Evolutionary conservation across 1,284 basidiomycete species (phyloP).

Genomic region (Cutaneotrichosporon daszewskae): DNA sequence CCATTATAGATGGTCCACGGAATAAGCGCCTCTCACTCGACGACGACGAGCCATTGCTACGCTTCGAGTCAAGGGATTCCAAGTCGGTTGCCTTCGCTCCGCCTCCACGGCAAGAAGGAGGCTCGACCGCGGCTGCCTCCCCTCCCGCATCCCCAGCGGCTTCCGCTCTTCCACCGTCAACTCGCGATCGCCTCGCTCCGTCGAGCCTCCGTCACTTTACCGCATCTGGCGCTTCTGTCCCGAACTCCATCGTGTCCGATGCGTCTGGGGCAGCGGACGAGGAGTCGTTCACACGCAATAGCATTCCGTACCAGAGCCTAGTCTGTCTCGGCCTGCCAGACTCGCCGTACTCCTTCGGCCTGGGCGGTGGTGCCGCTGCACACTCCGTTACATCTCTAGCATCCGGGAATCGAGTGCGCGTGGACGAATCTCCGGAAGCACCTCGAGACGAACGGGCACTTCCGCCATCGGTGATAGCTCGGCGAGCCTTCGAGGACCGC

Average conservation of each 20-base stretch:
- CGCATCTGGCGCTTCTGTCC: slow-evolving; percentile 24
- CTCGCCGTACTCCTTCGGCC: slow-evolving; percentile 57
- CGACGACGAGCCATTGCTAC: slow-evolving; percentile 11
- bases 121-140: neutral
- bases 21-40: slow-evolving; percentile 26
- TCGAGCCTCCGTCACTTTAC: slow-evolving; percentile 8
- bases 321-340: slow-evolving; percentile 71
- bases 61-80: slow-evolving; percentile 30
- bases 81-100: slow-evolving; percentile 39
- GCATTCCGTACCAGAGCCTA: slow-evolving; percentile 73
- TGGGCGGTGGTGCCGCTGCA: slow-evolving; percentile 34
- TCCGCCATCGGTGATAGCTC: slow-evolving; percentile 37
- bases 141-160: slow-evolving; percentile 5
- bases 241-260: slow-evolving; percentile 31
- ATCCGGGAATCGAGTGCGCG: slow-evolving; percentile 44
- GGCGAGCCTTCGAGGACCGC: slow-evolving; percentile 64
- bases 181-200: slow-evolving; percentile 22
- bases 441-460: slow-evolving; percentile 6
- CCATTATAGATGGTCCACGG: slow-evolving; percentile 17
- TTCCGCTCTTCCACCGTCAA: slow-evolving; percentile 13
- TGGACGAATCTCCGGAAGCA: slow-evolving; percentile 17
- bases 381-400: slow-evolving; percentile 69
- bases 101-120: slow-evolving; percentile 2
- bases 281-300: slow-evolving; percentile 47
- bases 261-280: slow-evolving; percentile 18